Percentiles rank a stretch among this genome's conserved stretches.
These are phyloP conservation scores for Nigrospora sphaerica DNA, from an alignment of 2,329 filamentous ascomycete species.

Conservation along the genomic window DNA sequence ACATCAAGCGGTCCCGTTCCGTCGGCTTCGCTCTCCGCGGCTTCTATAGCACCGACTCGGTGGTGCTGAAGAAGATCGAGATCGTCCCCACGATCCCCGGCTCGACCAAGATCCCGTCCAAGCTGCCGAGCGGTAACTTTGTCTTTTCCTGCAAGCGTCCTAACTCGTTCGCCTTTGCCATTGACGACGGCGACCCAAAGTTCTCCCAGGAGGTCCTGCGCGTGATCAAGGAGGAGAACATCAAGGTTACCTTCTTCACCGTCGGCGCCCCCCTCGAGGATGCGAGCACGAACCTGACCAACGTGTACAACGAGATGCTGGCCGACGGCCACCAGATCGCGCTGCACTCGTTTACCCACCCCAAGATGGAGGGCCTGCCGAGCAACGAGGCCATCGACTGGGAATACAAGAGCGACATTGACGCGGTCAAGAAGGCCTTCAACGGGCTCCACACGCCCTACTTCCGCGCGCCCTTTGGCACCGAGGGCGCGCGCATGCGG, in stretches of 20 bases:
- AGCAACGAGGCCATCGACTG: slow-evolving; percentile 49
- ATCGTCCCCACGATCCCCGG: slow-evolving; percentile 48
- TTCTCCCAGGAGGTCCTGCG: slow-evolving; percentile 54
- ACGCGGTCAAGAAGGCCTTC: slow-evolving; percentile 34
- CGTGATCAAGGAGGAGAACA: slow-evolving; percentile 52
- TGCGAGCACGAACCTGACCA: slow-evolving; percentile 50
- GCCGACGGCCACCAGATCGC: slow-evolving; percentile 60
- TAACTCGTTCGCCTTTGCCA: slow-evolving; percentile 66
- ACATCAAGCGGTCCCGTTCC: slow-evolving; percentile 47
- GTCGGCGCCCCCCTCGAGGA: slow-evolving; percentile 58
- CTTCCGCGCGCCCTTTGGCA: slow-evolving; percentile 65
- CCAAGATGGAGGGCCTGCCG: slow-evolving; percentile 54
- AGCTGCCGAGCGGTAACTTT: slow-evolving; percentile 54
- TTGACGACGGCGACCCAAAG: slow-evolving; percentile 59
- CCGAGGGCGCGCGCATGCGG: slow-evolving; percentile 58
- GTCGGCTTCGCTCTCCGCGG: slow-evolving; percentile 58
- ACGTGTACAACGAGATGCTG: slow-evolving; percentile 58
- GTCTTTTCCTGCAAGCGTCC: slow-evolving; percentile 59
- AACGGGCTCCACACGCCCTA: slow-evolving; percentile 33
- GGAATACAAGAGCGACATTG: slow-evolving; percentile 53
- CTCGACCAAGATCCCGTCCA: slow-evolving; percentile 45
- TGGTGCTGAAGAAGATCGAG: slow-evolving; percentile 49
- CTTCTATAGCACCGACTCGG: slow-evolving; percentile 49
- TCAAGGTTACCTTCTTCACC: slow-evolving; percentile 66
- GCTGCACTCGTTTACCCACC: slow-evolving; percentile 62